Conservation (phyloP, 1,139 yeast genomes). For the Saccharomyces hybrid region DNA sequence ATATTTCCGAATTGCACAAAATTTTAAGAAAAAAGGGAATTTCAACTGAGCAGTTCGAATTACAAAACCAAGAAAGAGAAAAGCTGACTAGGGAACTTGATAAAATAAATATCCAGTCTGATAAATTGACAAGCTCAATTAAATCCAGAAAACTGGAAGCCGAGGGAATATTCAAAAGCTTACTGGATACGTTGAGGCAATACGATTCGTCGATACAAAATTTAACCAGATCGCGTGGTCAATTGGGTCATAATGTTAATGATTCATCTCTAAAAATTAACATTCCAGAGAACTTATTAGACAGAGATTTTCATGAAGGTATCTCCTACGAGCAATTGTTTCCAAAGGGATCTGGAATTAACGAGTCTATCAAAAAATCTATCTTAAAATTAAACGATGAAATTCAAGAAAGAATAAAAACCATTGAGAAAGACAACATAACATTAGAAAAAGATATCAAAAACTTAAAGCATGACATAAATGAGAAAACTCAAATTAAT, state of each 20-base stretch:
- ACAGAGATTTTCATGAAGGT: not conserved
- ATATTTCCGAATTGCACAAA: slow-evolving; percentile 33
- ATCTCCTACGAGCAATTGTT: slow-evolving; percentile 1
- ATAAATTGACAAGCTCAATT: slow-evolving; percentile 33
- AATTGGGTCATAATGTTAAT: slow-evolving; percentile 31
- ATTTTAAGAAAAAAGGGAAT: slow-evolving; percentile 49
- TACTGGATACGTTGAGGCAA: slow-evolving; percentile 45
- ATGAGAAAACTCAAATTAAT: slow-evolving; percentile 39
- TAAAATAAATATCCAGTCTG: slow-evolving; percentile 38
- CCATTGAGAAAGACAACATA: slow-evolving; percentile 46
- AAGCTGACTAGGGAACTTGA: slow-evolving; percentile 52
- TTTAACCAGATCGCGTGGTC: slow-evolving; percentile 34
- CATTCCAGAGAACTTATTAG: not conserved
- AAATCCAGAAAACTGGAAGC: slow-evolving; percentile 43
- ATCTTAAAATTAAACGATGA: slow-evolving; percentile 42
- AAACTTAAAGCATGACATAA: slow-evolving; percentile 42
- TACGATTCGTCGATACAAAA: slow-evolving; percentile 33
- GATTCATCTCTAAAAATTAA: slow-evolving; percentile 7
- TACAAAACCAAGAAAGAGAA: slow-evolving; percentile 46
- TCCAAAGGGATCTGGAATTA: slow-evolving; percentile 2
- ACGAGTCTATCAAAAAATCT: slow-evolving; percentile 15
- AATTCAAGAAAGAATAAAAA: slow-evolving; percentile 42
- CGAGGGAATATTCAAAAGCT: slow-evolving; percentile 41
- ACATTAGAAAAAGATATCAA: slow-evolving; percentile 40
- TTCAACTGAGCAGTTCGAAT: slow-evolving; percentile 54